phyloP scores from a whole-genome alignment of 163 green algal species.

The Chlorella variabilis region DNA sequence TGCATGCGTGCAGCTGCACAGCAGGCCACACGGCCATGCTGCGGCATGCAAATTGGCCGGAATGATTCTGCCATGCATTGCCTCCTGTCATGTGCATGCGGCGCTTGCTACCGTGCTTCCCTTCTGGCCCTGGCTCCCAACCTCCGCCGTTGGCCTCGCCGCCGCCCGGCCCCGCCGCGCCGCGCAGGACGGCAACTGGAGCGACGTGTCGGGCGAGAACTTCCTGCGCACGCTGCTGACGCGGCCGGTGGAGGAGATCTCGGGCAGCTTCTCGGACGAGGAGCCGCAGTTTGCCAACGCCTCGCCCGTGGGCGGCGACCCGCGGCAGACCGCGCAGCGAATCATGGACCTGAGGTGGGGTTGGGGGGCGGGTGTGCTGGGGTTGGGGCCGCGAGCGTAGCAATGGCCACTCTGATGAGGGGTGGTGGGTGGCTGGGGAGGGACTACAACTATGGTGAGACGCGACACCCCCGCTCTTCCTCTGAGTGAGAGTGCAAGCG shows the following conservation, averaged over 20 bases:
- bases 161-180: too few species aligned
- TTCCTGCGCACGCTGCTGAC: slow-evolving; percentile 86
- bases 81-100: neutral
- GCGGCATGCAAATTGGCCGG: too few species aligned
- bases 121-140: too few species aligned
- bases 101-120: neutral
- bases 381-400: neutral
- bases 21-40: neutral
- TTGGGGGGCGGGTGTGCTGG: neutral
- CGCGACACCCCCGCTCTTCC: too few species aligned
- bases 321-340: slow-evolving; percentile 79
- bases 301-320: slow-evolving; percentile 70
- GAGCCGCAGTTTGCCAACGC: slow-evolving; percentile 69
- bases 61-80: too few species aligned
- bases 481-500: too few species aligned
- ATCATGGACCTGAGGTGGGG: slow-evolving; percentile 80
- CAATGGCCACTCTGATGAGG: too few species aligned
- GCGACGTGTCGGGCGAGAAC: slow-evolving; percentile 83
- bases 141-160: too few species aligned
- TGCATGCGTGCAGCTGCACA: neutral
- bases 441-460: too few species aligned
- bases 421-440: too few species aligned
- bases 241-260: slow-evolving; percentile 64
- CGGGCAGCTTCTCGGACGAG: slow-evolving; percentile 22
- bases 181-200: slow-evolving; percentile 57